Conservation (phyloP, 2,329 filamentous ascomycete genomes). For the Fusarium miscanthi region DNA sequence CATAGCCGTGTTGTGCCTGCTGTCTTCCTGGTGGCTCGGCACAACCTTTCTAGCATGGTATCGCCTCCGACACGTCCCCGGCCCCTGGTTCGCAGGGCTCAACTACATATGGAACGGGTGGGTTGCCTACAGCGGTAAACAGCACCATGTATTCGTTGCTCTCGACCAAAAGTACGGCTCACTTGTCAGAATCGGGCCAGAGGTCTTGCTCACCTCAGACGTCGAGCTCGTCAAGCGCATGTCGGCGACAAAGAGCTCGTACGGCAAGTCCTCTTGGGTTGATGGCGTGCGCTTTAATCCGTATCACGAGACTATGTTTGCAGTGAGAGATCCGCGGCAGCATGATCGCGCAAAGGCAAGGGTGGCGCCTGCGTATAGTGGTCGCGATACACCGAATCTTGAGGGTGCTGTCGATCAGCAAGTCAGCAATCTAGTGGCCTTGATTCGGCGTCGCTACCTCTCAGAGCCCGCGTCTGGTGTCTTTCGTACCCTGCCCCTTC, state of each 20-base stretch:
- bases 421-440: not conserved
- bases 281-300: not conserved
- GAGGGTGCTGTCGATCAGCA: not conserved
- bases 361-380: not conserved
- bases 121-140: not conserved
- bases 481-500: not conserved
- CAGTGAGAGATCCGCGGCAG: not conserved
- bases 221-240: not conserved
- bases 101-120: slow-evolving; percentile 6
- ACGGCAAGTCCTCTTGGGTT: not conserved
- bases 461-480: not conserved
- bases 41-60: not conserved
- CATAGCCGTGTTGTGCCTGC: fast-evolving
- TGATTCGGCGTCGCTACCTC: not conserved
- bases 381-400: not conserved
- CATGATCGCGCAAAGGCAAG: not conserved
- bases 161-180: not conserved
- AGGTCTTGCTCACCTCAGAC: not conserved
- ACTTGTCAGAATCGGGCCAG: not conserved
- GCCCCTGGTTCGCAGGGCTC: not conserved
- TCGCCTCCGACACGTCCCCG: slow-evolving; percentile 1
- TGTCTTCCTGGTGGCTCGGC: not conserved
- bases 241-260: not conserved
- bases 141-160: not conserved
- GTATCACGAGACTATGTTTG: not conserved